Percentiles rank a stretch among this genome's conserved stretches.
Conservation (phyloP, 495 filamentous ascomycete species). For the Talaromyces wortmannii region DNA sequence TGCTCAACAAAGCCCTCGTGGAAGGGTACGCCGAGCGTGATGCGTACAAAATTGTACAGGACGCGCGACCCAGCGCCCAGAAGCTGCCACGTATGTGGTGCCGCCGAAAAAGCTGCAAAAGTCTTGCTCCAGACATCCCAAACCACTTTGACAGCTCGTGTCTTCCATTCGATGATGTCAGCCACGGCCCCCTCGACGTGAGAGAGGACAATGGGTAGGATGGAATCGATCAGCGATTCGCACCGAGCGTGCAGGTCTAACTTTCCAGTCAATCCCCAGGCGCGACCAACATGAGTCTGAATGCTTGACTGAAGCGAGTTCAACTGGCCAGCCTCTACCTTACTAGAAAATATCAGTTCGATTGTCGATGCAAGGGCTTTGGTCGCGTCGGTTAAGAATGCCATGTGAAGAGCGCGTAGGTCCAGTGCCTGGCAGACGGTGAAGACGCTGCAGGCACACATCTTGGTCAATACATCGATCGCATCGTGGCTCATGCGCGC, state of each 20-base stretch:
- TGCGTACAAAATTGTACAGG: constrained; percentile 13
- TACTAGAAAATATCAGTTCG: not conserved
- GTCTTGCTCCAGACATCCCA: constrained; percentile 7
- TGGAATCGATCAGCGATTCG: not conserved
- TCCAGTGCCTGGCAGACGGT: constrained; percentile 40
- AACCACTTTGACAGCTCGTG: constrained; percentile 3
- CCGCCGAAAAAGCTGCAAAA: constrained; percentile 6
- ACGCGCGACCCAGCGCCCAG: constrained; percentile 11
- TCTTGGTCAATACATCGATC: constrained; percentile 44
- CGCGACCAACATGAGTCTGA: not conserved
- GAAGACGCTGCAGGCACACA: constrained; percentile 43
- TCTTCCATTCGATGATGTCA: constrained; percentile 8
- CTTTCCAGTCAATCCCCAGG: not conserved
- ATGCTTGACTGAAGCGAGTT: not conserved
- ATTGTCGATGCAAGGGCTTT: not conserved
- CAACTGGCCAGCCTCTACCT: not conserved
- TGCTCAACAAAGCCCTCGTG: constrained; percentile 16
- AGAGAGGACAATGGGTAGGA: not conserved
- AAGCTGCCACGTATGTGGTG: constrained; percentile 11
- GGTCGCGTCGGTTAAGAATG: not conserved
- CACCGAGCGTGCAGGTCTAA: not conserved
- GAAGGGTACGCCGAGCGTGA: constrained; percentile 11
- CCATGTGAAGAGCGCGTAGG: constrained; percentile 14
- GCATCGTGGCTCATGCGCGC: constrained; percentile 47
- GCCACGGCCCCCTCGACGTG: not conserved